Evolutionary conservation across 2,329 filamentous ascomycete genomes (phyloP), one percentile per base, ranked within the genome.

Genomic region (Calonectria naviculata): DNA sequence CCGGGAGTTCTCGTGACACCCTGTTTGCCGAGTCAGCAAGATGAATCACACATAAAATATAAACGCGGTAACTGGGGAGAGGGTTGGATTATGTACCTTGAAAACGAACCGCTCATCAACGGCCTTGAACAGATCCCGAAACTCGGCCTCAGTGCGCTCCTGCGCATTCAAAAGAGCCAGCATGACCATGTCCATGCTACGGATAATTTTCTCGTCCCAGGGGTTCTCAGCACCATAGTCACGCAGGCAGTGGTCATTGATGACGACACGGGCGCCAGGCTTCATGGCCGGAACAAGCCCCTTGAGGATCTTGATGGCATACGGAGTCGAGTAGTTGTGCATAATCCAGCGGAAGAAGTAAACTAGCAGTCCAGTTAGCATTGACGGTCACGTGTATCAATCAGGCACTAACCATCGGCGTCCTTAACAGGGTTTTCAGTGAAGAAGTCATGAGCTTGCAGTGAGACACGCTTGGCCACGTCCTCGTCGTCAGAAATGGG

Each of bases 321-420:
- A 87, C 3, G 85, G 84, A 17, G 89, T 89, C 0, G 89, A 87
- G 82, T 90, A 90, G 81, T 92, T 90, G 78, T 92, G 89, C 9
- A 92, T 80, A 72, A 92, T 90, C 85, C 87, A 88, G 58, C 89
- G 87, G 79, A 91, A 87, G 74, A 88, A 85, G 81, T 91, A 92
- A 21, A 91, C 83, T 86, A 29, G 28, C 21, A 3, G 15, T 42
- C 29, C 26, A 19, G 72, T 80, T 24, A 78, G 73, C 47, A 65
- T 36, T 15, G 5, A 17, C 5, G 26, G 12, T n/a, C 17, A 28
- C 17, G 38, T 4, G 9, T 42, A 38, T 47, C 21, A 44, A 4
- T 6, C 56, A 31, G 17, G 10, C 31, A 70, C 82, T 68, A 74
- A 87, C 85, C 85, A 74, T 91, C 89, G 1, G 89, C 90, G 4